phyloP scores from a whole-genome alignment of 75 land plant genomes.

The Picea sitchensis region DNA sequence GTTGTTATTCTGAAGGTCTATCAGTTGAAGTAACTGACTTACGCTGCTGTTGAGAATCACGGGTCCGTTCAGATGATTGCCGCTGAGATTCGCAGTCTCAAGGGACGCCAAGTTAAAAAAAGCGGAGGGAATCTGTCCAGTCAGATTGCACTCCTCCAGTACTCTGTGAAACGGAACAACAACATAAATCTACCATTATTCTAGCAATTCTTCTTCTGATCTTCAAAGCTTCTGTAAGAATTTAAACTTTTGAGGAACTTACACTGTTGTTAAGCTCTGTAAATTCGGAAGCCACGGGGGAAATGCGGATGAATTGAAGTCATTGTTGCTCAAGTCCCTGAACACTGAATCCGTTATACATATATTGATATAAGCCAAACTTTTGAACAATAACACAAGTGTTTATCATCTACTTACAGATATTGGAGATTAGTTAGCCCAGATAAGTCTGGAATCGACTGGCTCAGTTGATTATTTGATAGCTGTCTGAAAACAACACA shows the following conservation, averaged over 20 bases:
- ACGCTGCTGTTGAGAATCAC: constrained; percentile 29
- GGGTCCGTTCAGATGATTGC: constrained; percentile 44
- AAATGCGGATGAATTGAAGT: constrained; percentile 37
- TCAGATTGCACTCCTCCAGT: constrained; percentile 5
- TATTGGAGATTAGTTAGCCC: constrained; percentile 44
- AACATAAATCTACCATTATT: background rate
- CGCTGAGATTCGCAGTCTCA: constrained; percentile 34
- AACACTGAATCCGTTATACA: background rate
- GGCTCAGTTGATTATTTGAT: constrained; percentile 43
- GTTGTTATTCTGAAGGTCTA: constrained; percentile 47
- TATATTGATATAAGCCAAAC: background rate
- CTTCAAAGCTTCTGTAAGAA: too few relatives aligned
- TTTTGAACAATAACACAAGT: background rate
- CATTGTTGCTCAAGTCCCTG: constrained; percentile 69
- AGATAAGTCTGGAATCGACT: constrained; percentile 54
- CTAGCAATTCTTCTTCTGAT: background rate
- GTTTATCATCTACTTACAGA: constrained; percentile 38
- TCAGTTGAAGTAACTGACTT: constrained; percentile 27
- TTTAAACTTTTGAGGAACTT: constrained; percentile 16
- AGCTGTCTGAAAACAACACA: constrained; percentile 39
- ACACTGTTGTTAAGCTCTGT: constrained; percentile 50
- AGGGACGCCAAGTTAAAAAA: constrained; percentile 4
- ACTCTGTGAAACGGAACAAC: background rate
- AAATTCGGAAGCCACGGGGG: constrained; percentile 54
- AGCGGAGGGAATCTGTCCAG: background rate